phyloP scores from a whole-genome alignment of 148 eudicot species.

The Nepenthes gracilis region DNA sequence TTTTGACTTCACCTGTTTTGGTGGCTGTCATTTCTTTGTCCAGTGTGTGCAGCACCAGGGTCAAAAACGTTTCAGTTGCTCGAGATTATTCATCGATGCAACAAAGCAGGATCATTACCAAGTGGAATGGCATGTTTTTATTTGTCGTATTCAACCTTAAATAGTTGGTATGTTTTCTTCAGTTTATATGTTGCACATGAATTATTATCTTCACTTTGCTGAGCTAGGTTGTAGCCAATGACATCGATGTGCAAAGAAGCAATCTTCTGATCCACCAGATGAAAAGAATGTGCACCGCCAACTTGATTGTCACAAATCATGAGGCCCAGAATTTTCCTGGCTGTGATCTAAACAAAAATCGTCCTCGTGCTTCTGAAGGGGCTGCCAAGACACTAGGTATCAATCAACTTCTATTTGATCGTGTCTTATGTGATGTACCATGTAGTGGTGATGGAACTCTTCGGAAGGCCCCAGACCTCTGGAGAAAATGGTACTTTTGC shows the following conservation, averaged over 20 bases:
- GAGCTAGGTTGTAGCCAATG: constrained; percentile 87
- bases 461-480: constrained; percentile 96
- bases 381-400: constrained; percentile 28
- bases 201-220: neutral
- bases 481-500: constrained; percentile 84
- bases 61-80: constrained; percentile 96
- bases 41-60: constrained; percentile 99
- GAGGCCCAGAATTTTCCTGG: constrained; percentile 97
- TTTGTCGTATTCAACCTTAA: neutral
- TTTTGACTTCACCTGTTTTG: too few relatives aligned
- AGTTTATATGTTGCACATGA: neutral
- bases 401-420: constrained; percentile 78
- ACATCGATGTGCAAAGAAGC: constrained; percentile 94
- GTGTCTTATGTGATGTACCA: constrained; percentile 97
- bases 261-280: constrained; percentile 99
- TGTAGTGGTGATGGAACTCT: constrained; percentile 99
- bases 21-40: constrained; percentile 15
- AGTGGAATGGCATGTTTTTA: constrained; percentile 61
- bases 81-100: constrained; percentile 69
- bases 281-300: constrained; percentile 96
- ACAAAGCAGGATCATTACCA: constrained; percentile 52
- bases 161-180: neutral
- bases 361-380: constrained; percentile 20
- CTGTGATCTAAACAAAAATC: constrained; percentile 59
- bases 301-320: constrained; percentile 92